Evolutionary conservation across 768 basidiomycete species (phyloP).

Genomic region (Boletus vermiculosoides): DNA sequence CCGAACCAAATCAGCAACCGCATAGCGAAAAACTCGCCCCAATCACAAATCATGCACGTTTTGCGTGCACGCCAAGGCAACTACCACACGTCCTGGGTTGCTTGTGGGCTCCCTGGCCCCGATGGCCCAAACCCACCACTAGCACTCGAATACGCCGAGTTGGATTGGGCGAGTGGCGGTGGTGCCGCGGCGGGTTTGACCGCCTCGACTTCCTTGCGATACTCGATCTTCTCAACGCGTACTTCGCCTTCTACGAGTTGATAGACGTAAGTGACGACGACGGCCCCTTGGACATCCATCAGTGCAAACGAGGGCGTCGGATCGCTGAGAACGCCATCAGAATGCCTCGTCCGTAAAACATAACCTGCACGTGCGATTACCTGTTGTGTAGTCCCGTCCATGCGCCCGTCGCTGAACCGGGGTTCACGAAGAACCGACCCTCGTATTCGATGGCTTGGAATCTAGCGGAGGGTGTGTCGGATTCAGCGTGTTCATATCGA

Average conservation of each 20-base stretch:
- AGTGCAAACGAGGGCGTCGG: constrained; percentile 93
- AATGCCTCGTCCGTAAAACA: not conserved
- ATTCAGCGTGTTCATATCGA: not conserved
- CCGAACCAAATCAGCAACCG: not conserved
- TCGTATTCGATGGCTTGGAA: constrained; percentile 95
- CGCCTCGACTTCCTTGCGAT: constrained; percentile 58
- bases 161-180: constrained; percentile 30
- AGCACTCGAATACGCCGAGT: constrained; percentile 32
- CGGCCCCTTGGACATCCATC: constrained; percentile 96
- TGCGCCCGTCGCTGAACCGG: constrained; percentile 92
- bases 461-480: constrained; percentile 36
- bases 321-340: constrained; percentile 48
- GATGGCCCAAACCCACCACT: constrained; percentile 18
- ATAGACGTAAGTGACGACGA: constrained; percentile 97
- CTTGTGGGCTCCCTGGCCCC: constrained; percentile 27
- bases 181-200: constrained; percentile 28
- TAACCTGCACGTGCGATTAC: not conserved
- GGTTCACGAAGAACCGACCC: constrained; percentile 92
- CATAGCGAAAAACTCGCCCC: not conserved
- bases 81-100: constrained; percentile 31
- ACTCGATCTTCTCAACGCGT: constrained; percentile 89
- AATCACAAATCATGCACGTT: not conserved
- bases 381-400: constrained; percentile 62
- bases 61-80: not conserved
- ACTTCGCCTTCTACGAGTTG: constrained; percentile 93